Conservation (phyloP, 2,329 filamentous ascomycete genomes). For the Domatiomyces globalis region DNA sequence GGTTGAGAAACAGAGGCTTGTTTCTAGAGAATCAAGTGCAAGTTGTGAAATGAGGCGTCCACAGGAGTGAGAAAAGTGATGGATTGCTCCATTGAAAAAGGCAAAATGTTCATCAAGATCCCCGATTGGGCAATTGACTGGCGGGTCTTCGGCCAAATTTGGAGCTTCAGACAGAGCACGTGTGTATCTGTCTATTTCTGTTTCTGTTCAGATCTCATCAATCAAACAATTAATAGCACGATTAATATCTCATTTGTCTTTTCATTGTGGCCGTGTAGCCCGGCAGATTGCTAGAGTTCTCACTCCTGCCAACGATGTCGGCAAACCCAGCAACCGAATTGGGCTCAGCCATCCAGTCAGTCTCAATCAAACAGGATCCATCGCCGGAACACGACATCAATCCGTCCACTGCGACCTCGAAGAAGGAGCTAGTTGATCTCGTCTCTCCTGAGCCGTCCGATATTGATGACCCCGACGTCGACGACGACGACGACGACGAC, state of each 20-base stretch:
- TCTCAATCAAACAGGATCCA: conserved; percentile 59
- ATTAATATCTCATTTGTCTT: not conserved
- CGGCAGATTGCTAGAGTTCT: no score
- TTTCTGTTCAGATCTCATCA: no score
- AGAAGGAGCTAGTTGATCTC: conserved; percentile 44
- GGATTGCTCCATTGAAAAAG: not conserved
- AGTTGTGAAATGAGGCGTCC: conserved; percentile 4
- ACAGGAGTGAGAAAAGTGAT: conserved; percentile 5
- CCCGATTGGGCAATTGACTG: not conserved
- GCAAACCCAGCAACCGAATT: conserved; percentile 50
- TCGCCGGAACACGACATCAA: conserved; percentile 63
- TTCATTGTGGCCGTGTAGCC: not conserved
- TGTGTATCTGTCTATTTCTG: no score
- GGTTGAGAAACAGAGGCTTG: conserved; percentile 5
- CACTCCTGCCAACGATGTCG: conserved; percentile 35
- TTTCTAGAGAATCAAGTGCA: conserved; percentile 4
- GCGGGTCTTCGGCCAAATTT: not conserved
- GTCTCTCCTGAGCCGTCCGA: conserved; percentile 5
- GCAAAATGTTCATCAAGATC: not conserved
- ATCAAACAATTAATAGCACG: not conserved
- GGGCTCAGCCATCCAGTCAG: conserved; percentile 67
- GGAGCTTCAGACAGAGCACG: no score
- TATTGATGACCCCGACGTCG: not conserved
- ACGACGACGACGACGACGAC: conserved; percentile 1
- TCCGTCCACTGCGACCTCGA: conserved; percentile 59